These are phyloP conservation scores for Actinomucor elegans DNA, from an alignment of 371 early-diverging fungal species.

Conservation along the genomic window DNA sequence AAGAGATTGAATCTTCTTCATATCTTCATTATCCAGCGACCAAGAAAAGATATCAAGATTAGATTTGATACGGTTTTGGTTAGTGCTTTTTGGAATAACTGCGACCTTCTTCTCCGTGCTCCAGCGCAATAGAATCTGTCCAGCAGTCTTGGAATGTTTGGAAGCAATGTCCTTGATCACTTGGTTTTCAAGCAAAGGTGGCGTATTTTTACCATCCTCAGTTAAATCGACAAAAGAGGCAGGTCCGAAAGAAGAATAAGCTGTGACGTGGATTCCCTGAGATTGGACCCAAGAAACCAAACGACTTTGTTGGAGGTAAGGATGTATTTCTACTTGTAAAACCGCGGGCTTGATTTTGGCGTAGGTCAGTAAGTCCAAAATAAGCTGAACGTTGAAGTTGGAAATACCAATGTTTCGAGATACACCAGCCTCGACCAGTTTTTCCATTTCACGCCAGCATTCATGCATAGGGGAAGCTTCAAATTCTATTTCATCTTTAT, in stretches of 20 bases:
- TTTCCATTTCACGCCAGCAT: conserved; percentile 37
- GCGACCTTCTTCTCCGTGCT: conserved; percentile 48
- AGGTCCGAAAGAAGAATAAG: conserved; percentile 62
- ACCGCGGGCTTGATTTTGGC: conserved; percentile 34
- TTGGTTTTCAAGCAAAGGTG: conserved; percentile 46
- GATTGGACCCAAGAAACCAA: conserved; percentile 38
- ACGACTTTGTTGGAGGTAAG: conserved; percentile 58
- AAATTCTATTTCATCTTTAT: conserved; percentile 6
- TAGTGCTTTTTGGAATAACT: conserved; percentile 69
- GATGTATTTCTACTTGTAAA: conserved; percentile 59
- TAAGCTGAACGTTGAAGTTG: conserved; percentile 49
- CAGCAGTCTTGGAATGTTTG: conserved; percentile 11
- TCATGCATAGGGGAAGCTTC: conserved; percentile 41
- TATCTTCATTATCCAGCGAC: conserved; percentile 26
- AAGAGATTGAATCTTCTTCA: conserved; percentile 25
- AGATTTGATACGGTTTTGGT: conserved; percentile 42
- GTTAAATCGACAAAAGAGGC: conserved; percentile 44
- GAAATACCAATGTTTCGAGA: conserved; percentile 61
- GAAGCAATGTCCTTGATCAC: conserved; percentile 23
- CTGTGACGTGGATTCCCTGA: conserved; percentile 49
- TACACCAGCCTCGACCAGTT: conserved; percentile 30
- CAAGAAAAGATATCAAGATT: conserved; percentile 36
- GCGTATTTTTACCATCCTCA: conserved; percentile 41
- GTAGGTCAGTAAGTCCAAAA: conserved; percentile 37
- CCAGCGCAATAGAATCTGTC: conserved; percentile 54